Evolutionary conservation across 1,284 basidiomycete species (phyloP).

Genomic region (Leccinum solheimii): DNA sequence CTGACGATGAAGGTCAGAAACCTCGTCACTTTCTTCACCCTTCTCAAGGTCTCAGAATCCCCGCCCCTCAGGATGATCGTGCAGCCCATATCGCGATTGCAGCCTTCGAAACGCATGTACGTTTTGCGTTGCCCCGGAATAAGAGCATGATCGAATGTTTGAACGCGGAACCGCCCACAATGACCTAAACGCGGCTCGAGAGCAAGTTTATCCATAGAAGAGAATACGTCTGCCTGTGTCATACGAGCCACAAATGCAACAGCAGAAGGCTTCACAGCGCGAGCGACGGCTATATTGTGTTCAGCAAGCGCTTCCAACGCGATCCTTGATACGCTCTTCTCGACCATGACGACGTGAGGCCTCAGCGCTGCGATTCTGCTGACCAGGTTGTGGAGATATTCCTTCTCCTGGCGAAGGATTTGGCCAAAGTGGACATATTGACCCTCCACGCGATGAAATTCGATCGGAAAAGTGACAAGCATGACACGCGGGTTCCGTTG

Average conservation of each 20-base stretch:
- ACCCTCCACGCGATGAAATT: constrained; percentile 92
- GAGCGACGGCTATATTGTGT: constrained; percentile 88
- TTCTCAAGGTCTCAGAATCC: constrained; percentile 73
- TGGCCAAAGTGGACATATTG: constrained; percentile 95
- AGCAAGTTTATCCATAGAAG: constrained; percentile 93
- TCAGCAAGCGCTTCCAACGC: constrained; percentile 89
- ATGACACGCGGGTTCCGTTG: constrained; percentile 87
- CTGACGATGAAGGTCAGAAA: constrained; percentile 91
- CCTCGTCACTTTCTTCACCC: constrained; percentile 89
- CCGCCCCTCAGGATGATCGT: constrained; percentile 94
- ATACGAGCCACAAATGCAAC: constrained; percentile 89
- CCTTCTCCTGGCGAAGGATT: constrained; percentile 91
- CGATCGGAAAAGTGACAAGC: constrained; percentile 94
- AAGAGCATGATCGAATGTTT: constrained; percentile 91
- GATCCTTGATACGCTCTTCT: constrained; percentile 89
- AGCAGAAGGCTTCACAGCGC: constrained; percentile 86
- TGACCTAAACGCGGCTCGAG: constrained; percentile 90
- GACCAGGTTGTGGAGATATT: constrained; percentile 89
- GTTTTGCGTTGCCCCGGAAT: constrained; percentile 81
- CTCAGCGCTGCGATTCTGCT: constrained; percentile 87
- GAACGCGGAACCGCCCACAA: constrained; percentile 84
- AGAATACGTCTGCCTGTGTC: constrained; percentile 94
- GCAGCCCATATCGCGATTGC: constrained; percentile 88
- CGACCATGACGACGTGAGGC: constrained; percentile 91
- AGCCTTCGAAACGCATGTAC: constrained; percentile 93